Evolutionary conservation across 1,284 basidiomycete genomes (phyloP).

Genomic region (Puccinia horiana): DNA sequence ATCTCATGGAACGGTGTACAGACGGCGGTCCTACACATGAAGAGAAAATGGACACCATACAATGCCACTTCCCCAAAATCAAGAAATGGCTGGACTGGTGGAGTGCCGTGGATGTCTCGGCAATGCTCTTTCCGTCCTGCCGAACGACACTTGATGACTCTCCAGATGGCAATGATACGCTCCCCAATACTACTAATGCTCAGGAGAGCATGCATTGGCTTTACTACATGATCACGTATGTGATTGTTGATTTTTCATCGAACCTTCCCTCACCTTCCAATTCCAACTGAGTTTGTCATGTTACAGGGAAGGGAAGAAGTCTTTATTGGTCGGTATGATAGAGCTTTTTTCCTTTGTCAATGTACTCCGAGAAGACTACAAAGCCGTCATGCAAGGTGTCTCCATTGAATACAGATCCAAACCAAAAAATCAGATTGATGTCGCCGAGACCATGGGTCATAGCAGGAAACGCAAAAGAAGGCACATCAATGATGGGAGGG

Average conservation of each 20-base stretch:
- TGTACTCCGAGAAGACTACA: slow-evolving; percentile 1
- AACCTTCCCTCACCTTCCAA: too few relatives aligned
- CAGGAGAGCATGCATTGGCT: slow-evolving; percentile 1
- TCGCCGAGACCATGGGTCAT: too few relatives aligned
- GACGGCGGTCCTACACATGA: not conserved
- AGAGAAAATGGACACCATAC: slow-evolving; percentile 7
- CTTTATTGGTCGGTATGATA: not conserved
- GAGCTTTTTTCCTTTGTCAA: too few relatives aligned
- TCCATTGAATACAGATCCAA: too few relatives aligned
- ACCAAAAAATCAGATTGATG: too few relatives aligned
- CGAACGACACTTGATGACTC: too few relatives aligned
- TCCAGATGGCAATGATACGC: not conserved
- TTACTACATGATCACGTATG: slow-evolving; percentile 20
- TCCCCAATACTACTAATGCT: slow-evolving; percentile 26
- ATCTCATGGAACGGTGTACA: not conserved
- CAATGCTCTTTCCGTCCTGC: slow-evolving; percentile 18
- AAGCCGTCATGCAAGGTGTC: not conserved
- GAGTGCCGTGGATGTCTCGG: not conserved
- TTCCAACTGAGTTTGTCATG: not conserved
- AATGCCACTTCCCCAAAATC: not conserved
- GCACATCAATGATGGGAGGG: too few relatives aligned
- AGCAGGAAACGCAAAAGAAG: too few relatives aligned
- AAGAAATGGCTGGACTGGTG: slow-evolving; percentile 24
- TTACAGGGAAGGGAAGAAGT: not conserved
- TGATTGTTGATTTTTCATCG: too few relatives aligned